phyloP scores from a whole-genome alignment of 1,139 yeast genomes.

The Lodderomyces orthopsilosis region DNA sequence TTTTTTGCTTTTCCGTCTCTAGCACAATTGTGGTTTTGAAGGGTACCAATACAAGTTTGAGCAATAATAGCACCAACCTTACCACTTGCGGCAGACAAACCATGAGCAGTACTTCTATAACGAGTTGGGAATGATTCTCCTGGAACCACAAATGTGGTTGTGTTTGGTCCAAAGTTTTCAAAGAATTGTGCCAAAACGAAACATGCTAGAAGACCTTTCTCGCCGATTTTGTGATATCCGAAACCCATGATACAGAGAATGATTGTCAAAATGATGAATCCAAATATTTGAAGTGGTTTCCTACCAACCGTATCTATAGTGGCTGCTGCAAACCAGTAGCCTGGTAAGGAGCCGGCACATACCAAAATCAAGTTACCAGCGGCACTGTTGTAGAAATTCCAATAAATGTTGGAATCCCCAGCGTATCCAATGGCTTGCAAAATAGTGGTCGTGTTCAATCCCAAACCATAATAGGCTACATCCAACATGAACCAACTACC shows the following conservation, averaged over 20 bases:
- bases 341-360: conserved; percentile 91
- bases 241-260: conserved; percentile 75
- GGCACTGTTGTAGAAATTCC: conserved; percentile 67
- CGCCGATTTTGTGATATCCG: conserved; percentile 62
- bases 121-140: conserved; percentile 97
- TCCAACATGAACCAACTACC: conserved; percentile 96
- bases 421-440: conserved; percentile 86
- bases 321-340: conserved; percentile 81
- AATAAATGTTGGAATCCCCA: conserved; percentile 63
- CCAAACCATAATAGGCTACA: conserved; percentile 90
- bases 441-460: conserved; percentile 74
- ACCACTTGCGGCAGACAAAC: conserved; percentile 94
- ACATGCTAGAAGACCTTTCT: conserved; percentile 67
- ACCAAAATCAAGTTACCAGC: conserved; percentile 86
- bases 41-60: conserved; percentile 84
- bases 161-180: conserved; percentile 92
- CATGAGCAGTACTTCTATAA: conserved; percentile 97
- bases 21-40: conserved; percentile 73
- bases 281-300: conserved; percentile 73
- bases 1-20: conserved; percentile 40
- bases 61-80: conserved; percentile 97
- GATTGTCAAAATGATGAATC: conserved; percentile 66
- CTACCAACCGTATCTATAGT: conserved; percentile 78
- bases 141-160: conserved; percentile 92
- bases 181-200: conserved; percentile 79